phyloP scores from a whole-genome alignment of 1,284 basidiomycete genomes.

The Waitea zeae region DNA sequence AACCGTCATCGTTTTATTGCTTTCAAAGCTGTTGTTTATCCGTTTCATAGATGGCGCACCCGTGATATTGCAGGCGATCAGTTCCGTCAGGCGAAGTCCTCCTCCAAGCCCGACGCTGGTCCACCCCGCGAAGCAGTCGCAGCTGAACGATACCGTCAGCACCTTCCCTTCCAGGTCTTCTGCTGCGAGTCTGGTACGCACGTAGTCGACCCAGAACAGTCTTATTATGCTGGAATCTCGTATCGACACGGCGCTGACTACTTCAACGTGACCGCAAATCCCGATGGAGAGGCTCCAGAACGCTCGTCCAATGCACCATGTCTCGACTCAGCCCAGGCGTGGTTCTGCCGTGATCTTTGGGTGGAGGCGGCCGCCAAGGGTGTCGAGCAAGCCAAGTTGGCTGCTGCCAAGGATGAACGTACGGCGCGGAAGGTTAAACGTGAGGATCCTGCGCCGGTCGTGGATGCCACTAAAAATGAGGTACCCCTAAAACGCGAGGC shows the following conservation, averaged over 20 bases:
- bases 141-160: slow-evolving; percentile 69
- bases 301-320: slow-evolving; percentile 70
- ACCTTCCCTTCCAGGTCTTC: slow-evolving; percentile 92
- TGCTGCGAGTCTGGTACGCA: slow-evolving; percentile 95
- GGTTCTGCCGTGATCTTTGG: slow-evolving; percentile 94
- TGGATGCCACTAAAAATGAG: slow-evolving; percentile 7
- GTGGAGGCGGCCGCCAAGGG: slow-evolving; percentile 28
- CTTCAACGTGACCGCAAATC: slow-evolving; percentile 42
- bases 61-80: slow-evolving; percentile 92
- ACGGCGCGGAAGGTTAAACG: slow-evolving; percentile 57
- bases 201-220: slow-evolving; percentile 83
- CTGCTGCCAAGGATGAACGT: too few species aligned
- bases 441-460: slow-evolving; percentile 15
- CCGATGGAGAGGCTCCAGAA: slow-evolving; percentile 14
- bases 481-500: slow-evolving; percentile 6
- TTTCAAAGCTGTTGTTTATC: background rate
- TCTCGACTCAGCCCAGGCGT: slow-evolving; percentile 85
- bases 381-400: background rate
- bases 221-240: slow-evolving; percentile 75
- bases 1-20: slow-evolving; percentile 1
- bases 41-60: slow-evolving; percentile 76
- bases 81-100: slow-evolving; percentile 88
- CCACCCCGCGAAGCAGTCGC: slow-evolving; percentile 76
- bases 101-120: slow-evolving; percentile 75
- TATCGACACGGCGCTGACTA: slow-evolving; percentile 71